Percentiles rank a stretch among this genome's conserved stretches.
Conservation (phyloP, 164 flowering plant genomes). For the Liriodendron chinense region DNA sequence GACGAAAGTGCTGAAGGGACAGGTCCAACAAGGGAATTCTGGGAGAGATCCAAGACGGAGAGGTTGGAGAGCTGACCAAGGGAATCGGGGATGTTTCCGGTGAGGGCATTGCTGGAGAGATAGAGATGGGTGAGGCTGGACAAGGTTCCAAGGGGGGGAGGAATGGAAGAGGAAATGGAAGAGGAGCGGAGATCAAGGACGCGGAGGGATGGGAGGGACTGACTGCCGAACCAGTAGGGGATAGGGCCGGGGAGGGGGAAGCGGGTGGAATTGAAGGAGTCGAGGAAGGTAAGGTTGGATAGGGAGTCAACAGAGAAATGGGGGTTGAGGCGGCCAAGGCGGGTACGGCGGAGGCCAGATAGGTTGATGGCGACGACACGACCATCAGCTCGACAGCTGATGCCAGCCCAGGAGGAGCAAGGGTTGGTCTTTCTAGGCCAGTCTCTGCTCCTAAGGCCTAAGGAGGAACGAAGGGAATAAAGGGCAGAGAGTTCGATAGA, state of each 20-base stretch:
- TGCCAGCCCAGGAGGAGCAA: slow-evolving; percentile 59
- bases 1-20: slow-evolving; percentile 32
- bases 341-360: slow-evolving; percentile 59
- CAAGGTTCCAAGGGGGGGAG: slow-evolving; percentile 43
- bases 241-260: slow-evolving; percentile 65
- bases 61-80: slow-evolving; percentile 25
- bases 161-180: slow-evolving; percentile 50
- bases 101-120: slow-evolving; percentile 47
- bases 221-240: slow-evolving; percentile 65
- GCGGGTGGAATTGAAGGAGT: slow-evolving; percentile 58
- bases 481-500: slow-evolving; percentile 48
- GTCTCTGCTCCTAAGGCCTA: slow-evolving; percentile 70
- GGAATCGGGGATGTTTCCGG: slow-evolving; percentile 36
- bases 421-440: slow-evolving; percentile 83
- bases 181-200: slow-evolving; percentile 69
- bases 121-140: slow-evolving; percentile 30
- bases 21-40: slow-evolving; percentile 35
- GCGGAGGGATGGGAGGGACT: slow-evolving; percentile 30
- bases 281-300: slow-evolving; percentile 47
- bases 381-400: slow-evolving; percentile 44
- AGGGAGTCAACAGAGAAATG: slow-evolving; percentile 56
- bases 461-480: slow-evolving; percentile 62
- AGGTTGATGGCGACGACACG: slow-evolving; percentile 47
- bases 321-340: slow-evolving; percentile 39
- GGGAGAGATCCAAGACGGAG: slow-evolving; percentile 36